phyloP scores from a whole-genome alignment of 805 yeast genomes.

The Ogataea pini region DNA sequence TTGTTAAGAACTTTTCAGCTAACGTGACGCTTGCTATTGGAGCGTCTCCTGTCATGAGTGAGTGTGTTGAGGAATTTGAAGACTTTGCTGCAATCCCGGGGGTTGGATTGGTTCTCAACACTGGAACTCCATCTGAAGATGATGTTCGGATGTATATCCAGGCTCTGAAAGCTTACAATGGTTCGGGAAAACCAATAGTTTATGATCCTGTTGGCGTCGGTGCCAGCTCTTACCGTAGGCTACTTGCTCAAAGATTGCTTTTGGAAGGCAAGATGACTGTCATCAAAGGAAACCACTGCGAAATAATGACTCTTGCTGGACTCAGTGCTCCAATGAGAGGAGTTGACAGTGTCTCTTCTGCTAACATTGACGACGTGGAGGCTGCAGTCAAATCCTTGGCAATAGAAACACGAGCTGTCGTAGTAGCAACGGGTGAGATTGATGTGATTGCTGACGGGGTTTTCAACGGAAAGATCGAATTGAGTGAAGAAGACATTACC shows the following conservation, averaged over 20 bases:
- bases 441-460: slow-evolving; percentile 55
- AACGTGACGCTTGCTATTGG: slow-evolving; percentile 83
- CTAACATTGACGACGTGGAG: slow-evolving; percentile 30
- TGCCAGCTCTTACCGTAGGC: slow-evolving; percentile 62
- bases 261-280: slow-evolving; percentile 61
- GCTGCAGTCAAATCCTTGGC: slow-evolving; percentile 53
- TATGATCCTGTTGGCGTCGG: slow-evolving; percentile 96
- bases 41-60: slow-evolving; percentile 89
- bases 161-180: slow-evolving; percentile 63
- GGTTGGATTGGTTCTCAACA: slow-evolving; percentile 62
- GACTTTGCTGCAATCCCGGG: slow-evolving; percentile 62
- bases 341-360: slow-evolving; percentile 51
- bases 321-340: slow-evolving; percentile 58
- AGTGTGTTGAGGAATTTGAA: slow-evolving; percentile 61
- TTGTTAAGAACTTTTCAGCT: slow-evolving; percentile 87
- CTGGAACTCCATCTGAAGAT: slow-evolving; percentile 65
- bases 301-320: slow-evolving; percentile 63
- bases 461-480: slow-evolving; percentile 19
- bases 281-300: slow-evolving; percentile 87
- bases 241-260: slow-evolving; percentile 49
- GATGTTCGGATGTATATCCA: slow-evolving; percentile 43
- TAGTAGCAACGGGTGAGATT: slow-evolving; percentile 67
- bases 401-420: slow-evolving; percentile 51
- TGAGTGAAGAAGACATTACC: slow-evolving; percentile 17
- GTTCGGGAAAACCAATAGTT: slow-evolving; percentile 58